Conservation (phyloP, 495 filamentous ascomycete genomes). For the Tuber calosporum region DNA sequence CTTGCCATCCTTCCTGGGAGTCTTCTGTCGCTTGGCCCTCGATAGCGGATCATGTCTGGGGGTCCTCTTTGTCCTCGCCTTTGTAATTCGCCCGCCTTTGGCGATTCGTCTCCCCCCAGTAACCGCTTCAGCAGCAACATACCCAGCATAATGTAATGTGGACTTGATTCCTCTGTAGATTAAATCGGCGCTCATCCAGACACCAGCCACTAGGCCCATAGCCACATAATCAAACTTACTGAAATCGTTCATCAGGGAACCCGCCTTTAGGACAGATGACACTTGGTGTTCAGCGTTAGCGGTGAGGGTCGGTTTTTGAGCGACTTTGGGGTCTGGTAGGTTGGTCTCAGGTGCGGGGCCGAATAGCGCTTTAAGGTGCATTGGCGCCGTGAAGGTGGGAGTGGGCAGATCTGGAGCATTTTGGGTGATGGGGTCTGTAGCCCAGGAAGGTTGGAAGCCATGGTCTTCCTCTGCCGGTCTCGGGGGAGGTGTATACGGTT, state of each 20-base stretch:
- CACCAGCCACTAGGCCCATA: constrained; percentile 15
- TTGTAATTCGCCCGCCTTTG: not conserved
- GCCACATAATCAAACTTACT: constrained; percentile 18
- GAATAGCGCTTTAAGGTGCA: not conserved
- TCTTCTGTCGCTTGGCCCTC: not conserved
- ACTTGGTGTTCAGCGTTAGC: not conserved
- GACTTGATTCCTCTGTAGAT: constrained; percentile 14
- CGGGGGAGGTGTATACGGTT: not conserved
- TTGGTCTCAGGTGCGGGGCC: not conserved
- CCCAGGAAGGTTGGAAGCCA: constrained; percentile 38
- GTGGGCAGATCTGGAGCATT: constrained; percentile 1
- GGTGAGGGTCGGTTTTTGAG: not conserved
- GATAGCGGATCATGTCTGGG: constrained; percentile 6
- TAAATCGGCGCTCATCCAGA: constrained; percentile 17
- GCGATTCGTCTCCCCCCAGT: constrained; percentile 12
- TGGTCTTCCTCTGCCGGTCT: constrained; percentile 16
- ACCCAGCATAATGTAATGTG: constrained; percentile 27
- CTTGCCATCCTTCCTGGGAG: constrained; percentile 19
- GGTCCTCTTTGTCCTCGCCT: not conserved
- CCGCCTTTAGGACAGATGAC: not conserved
- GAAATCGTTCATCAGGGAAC: not conserved
- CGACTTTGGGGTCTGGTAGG: not conserved
- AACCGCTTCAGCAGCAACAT: constrained; percentile 11
- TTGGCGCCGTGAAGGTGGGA: not conserved
- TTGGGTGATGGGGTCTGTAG: constrained; percentile 18